These are phyloP conservation scores for Seiridium unicorne DNA, from an alignment of 2,329 filamentous ascomycete genomes.

Conservation along the genomic window DNA sequence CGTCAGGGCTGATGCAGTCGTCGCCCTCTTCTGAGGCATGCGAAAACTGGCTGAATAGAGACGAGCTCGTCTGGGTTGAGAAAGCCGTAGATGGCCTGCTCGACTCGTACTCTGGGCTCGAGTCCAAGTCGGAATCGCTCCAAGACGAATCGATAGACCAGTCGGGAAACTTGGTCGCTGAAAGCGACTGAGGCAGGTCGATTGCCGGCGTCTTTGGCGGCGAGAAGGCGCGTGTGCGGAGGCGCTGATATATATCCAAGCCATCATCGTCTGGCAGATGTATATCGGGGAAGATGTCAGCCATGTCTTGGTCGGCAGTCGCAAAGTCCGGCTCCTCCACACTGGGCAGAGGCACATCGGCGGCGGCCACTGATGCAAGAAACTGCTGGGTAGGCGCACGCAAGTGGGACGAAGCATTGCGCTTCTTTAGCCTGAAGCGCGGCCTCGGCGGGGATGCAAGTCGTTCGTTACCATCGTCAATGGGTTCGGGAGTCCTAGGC, in stretches of 20 bases:
- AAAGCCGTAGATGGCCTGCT: conserved; percentile 59
- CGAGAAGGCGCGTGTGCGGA: conserved; percentile 44
- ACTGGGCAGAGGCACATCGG: conserved; percentile 63
- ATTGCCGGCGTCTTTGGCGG: conserved; percentile 61
- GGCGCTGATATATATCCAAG: conserved; percentile 27
- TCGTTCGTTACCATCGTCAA: conserved; percentile 31
- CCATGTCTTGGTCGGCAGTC: conserved; percentile 41
- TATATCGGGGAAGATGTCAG: conserved; percentile 34
- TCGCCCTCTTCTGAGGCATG: conserved; percentile 54
- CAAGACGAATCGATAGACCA: conserved; percentile 58
- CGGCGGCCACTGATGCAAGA: conserved; percentile 62
- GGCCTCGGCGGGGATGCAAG: conserved; percentile 49
- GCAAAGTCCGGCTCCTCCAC: conserved; percentile 54
- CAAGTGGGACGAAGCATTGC: conserved; percentile 47
- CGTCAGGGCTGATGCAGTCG: conserved; percentile 51
- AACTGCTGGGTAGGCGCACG: conserved; percentile 63
- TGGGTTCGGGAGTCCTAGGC: conserved; percentile 54
- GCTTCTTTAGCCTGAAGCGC: conserved; percentile 54
- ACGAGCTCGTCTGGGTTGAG: conserved; percentile 58
- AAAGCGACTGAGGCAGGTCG: conserved; percentile 39
- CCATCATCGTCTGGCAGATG: conserved; percentile 30
- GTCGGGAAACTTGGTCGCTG: conserved; percentile 51
- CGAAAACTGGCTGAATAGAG: conserved; percentile 56
- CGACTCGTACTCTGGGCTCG: conserved; percentile 57
- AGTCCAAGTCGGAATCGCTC: conserved; percentile 51